Evolutionary conservation across 768 basidiomycete species (phyloP).

Genomic region (Mycena haematopus): DNA sequence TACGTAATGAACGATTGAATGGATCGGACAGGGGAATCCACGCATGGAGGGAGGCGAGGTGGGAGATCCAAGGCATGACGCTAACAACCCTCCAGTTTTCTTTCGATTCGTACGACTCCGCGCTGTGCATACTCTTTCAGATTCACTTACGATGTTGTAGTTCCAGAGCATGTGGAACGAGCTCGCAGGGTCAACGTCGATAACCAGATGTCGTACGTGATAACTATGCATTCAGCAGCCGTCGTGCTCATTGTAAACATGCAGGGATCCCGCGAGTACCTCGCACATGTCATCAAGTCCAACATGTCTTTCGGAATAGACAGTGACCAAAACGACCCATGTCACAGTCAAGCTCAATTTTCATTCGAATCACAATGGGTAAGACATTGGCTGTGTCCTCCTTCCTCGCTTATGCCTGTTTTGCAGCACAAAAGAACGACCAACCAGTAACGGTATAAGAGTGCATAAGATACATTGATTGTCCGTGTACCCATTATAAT

Average conservation of each 20-base stretch:
- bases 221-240: conserved; percentile 5
- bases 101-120: too few relatives aligned
- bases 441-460: conserved; percentile 23
- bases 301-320: conserved; percentile 94
- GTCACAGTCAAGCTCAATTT: conserved; percentile 94
- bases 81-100: too few relatives aligned
- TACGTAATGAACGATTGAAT: too few relatives aligned
- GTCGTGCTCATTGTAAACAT: conserved; percentile 4
- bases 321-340: conserved; percentile 83
- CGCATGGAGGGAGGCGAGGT: too few relatives aligned
- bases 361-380: conserved; percentile 79
- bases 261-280: conserved; percentile 84
- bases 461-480: conserved; percentile 17
- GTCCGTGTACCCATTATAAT: conserved; percentile 1
- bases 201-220: conserved; percentile 77
- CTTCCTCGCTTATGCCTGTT: background rate
- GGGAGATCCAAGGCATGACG: too few relatives aligned
- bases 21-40: too few relatives aligned
- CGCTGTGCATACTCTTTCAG: too few relatives aligned
- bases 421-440: conserved; percentile 28
- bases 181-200: conserved; percentile 95
- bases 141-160: conserved; percentile 42
- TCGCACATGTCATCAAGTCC: conserved; percentile 93
- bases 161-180: conserved; percentile 99
- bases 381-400: conserved; percentile 28